Base-by-base conservation (phyloP, 2,329 filamentous ascomycete genomes). In the Drechslerella coelobrocha region DNA sequence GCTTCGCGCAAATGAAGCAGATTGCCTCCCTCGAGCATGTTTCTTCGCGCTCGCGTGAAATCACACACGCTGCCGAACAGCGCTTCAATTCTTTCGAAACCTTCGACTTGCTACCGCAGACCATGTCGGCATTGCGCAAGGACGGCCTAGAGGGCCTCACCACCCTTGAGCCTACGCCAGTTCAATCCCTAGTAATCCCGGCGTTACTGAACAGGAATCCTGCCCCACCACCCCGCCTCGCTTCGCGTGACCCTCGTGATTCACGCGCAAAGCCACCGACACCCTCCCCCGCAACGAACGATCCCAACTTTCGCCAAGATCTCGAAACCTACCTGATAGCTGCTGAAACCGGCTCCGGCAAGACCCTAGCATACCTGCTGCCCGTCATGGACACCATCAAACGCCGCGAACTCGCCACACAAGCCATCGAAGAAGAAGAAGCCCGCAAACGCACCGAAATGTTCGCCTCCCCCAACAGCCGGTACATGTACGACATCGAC, bases 321-420 rank as follows among this genome's bases (percentile, higher is more conserved):
- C 63, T 85, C 76, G 81, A 86, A 59, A 83, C 87, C 56, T 97
- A 91, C 77, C 83, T 99, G 10, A 83, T 99, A 53, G 94, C 94
- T 2, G 94, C 94, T 9, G 94, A 99, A 82, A 99, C 94, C 0
- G 94, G 94, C 10, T 97, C 94, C 0, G 94, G 94, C 69, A 99
- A 99, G 82, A 99, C 94, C 0, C 82, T 99, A 72, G 91, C 94
- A 7, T 99, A 99, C 77, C 82, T 97, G 3, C 80, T 97, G 3
- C 95, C 94, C 0, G 84, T 88, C 14, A 83, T 99, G 56, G 87
- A 99, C 79, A 89, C 90, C 7, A 79, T 99, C 75, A 99, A 99
- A 80, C 81, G 85, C 31, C 87, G 86, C 4, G 90, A 93, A 77
- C 82, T 82, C 0, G 78, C 81, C 10, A 88, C 92, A 73, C 39